These are phyloP conservation scores for Otatea glauca DNA, from an alignment of 176 grass and related monocot species.

Conservation along the genomic window DNA sequence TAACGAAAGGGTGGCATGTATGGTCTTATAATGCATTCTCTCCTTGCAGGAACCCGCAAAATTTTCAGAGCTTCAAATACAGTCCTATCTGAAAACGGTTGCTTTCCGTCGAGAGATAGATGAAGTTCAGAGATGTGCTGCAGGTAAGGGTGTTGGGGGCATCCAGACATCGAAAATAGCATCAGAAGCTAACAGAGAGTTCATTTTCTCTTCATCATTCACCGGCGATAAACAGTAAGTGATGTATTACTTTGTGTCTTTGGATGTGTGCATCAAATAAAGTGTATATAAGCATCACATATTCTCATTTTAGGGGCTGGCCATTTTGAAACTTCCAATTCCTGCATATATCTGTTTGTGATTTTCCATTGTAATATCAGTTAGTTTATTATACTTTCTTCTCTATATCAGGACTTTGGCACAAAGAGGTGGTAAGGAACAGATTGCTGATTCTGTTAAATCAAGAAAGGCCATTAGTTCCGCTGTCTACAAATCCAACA, in stretches of 20 bases:
- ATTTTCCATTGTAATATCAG: neutral
- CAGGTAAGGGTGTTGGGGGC: constrained; percentile 76
- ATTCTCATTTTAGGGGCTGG: neutral
- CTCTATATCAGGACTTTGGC: constrained; percentile 54
- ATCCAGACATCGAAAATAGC: constrained; percentile 90
- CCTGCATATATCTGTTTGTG: constrained; percentile 19
- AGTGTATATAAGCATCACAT: constrained; percentile 1
- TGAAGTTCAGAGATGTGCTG: constrained; percentile 75
- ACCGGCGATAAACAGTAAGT: constrained; percentile 97
- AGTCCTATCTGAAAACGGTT: constrained; percentile 98
- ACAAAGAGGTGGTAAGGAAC: constrained; percentile 59
- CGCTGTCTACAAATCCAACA: constrained; percentile 45
- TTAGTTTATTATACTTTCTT: constrained; percentile 35
- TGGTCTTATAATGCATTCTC: constrained; percentile 6
- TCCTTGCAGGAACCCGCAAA: constrained; percentile 80
- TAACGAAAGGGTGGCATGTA: neutral
- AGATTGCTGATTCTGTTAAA: constrained; percentile 41
- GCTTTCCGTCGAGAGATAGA: constrained; percentile 95
- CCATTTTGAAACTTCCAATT: neutral
- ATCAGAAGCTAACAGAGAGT: constrained; percentile 96
- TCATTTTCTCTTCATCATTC: constrained; percentile 97
- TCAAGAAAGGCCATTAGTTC: constrained; percentile 45
- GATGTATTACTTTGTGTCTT: constrained; percentile 33
- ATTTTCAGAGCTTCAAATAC: constrained; percentile 98
- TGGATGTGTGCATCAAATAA: constrained; percentile 12